Evolutionary conservation across 2,329 filamentous ascomycete genomes (phyloP), one percentile per base, ranked within the genome.

Genomic region (Dactylonectria estremocensis): DNA sequence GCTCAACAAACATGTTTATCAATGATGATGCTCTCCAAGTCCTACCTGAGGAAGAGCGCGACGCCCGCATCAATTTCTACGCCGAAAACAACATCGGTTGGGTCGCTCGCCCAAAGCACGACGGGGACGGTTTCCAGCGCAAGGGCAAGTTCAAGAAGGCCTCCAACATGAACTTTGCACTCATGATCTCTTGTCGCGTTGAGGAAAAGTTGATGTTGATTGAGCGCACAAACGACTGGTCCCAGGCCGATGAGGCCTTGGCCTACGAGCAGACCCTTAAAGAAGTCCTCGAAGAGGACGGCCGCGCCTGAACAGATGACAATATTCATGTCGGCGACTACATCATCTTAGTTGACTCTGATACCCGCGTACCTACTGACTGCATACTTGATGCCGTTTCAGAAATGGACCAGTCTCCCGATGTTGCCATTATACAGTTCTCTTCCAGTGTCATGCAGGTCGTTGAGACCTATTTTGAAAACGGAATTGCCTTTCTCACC

Each of bases 241-340:
- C 86, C 37, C 91, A 93, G 76, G 85, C 87, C 52, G 89, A 93
- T 66, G 92, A 94, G 78, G 88, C 88, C 7, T 81, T 85, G 66
- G 90, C 90, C 1, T 94, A 94, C 76, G 87, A 91, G 78, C 80
- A 85, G 74, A 86, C 89, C 67, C 85, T 95, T 48, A 87, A 89
- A 72, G 87, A 92, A 66, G 88, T 92, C 18, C 85, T 95, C 43
- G 87, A 90, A 53, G 89, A 91, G 55, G 86, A 93, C 64, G 90
- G 90, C 18, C 89, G 91, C 31, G 92, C 92, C 31, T 93, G 92
- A 92, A 93, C 93, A 18, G 93, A 94, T 77, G 94, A 94, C 69
- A 95, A 96, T 80, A 92, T 97, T 73, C 93, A 94, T 58, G 85
- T 97, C 22, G 94, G 94, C 63, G 94, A 97, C 81, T 95, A 95